A percentile compares a stretch with the other conserved stretches of the same genome.
These are phyloP conservation scores for Datisca glomerata DNA, from an alignment of 306 rosid species.

Conservation along the genomic window DNA sequence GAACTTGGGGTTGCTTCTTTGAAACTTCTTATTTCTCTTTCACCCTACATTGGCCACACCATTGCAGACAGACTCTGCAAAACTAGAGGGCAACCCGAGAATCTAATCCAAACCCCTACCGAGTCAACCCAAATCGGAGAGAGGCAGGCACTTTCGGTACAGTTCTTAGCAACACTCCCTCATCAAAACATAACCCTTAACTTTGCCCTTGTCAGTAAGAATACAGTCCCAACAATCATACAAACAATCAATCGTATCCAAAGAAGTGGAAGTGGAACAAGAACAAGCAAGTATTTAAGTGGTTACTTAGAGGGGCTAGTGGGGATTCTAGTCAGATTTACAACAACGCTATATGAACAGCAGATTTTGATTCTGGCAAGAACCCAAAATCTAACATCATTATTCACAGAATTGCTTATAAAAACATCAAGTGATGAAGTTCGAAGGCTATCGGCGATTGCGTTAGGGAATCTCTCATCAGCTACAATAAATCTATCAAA, in stretches of 20 bases:
- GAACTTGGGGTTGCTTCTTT: slow-evolving; percentile 19
- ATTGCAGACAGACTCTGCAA: slow-evolving; percentile 24
- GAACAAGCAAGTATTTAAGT: slow-evolving; percentile 18
- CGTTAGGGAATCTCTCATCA: slow-evolving; percentile 35
- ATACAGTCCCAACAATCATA: slow-evolving; percentile 22
- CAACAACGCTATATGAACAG: slow-evolving; percentile 27
- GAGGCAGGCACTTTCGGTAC: slow-evolving; percentile 33
- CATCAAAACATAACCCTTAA: slow-evolving; percentile 27
- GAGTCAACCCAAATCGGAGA: slow-evolving; percentile 18
- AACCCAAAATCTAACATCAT: slow-evolving; percentile 23
- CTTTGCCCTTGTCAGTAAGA: slow-evolving; percentile 18
- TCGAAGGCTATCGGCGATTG: slow-evolving; percentile 35
- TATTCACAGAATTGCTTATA: slow-evolving; percentile 25
- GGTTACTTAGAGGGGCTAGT: slow-evolving; percentile 25
- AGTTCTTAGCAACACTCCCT: slow-evolving; percentile 29
- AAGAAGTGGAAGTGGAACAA: slow-evolving; percentile 10
- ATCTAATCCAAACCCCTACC: slow-evolving; percentile 13
- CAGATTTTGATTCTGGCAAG: slow-evolving; percentile 25
- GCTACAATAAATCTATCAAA: slow-evolving; percentile 26
- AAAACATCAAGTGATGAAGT: slow-evolving; percentile 29
- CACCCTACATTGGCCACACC: slow-evolving; percentile 25
- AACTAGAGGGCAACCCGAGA: slow-evolving; percentile 26
- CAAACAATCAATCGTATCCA: slow-evolving; percentile 24
- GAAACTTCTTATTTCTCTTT: slow-evolving; percentile 22
- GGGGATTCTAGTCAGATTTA: slow-evolving; percentile 33